Conservation (phyloP, 2,329 filamentous ascomycete genomes). For the Uncinocarpus reesii region DNA sequence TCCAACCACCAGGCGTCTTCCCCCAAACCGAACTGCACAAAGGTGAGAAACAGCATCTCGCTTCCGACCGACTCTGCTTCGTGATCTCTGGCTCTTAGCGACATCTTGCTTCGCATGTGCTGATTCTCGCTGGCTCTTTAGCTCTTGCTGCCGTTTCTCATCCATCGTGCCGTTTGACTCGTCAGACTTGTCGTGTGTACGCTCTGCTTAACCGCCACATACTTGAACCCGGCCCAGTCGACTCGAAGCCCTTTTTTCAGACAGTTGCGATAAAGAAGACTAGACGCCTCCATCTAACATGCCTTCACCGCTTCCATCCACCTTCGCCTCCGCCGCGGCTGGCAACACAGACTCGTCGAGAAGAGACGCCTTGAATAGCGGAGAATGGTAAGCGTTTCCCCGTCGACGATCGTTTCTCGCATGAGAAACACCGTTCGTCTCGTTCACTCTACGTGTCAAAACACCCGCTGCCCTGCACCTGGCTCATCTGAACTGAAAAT, state of each 20-base stretch:
- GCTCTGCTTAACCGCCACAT: constrained; percentile 6
- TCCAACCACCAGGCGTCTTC: neutral
- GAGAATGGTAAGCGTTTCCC: constrained; percentile 56
- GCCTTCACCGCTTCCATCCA: constrained; percentile 69
- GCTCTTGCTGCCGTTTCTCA: neutral
- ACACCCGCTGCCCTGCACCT: neutral
- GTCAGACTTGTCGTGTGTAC: constrained; percentile 12
- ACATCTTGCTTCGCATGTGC: too few species aligned
- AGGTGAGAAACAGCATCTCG: neutral
- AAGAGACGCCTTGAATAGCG: constrained; percentile 49
- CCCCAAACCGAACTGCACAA: neutral
- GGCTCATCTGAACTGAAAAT: neutral
- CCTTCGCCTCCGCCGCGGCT: constrained; percentile 73
- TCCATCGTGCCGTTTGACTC: neutral
- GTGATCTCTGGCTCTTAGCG: too few species aligned
- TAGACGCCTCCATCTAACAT: constrained; percentile 33
- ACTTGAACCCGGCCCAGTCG: neutral
- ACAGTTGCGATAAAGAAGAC: neutral
- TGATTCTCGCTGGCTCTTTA: neutral
- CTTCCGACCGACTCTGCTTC: neutral
- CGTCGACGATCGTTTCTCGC: too few species aligned
- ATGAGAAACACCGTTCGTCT: neutral
- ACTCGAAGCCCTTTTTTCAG: neutral
- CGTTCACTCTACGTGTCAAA: neutral
- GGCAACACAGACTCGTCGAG: constrained; percentile 59